Evolutionary conservation across 1,284 basidiomycete species (phyloP).

Genomic region (Apiotrichum mycotoxinovorans): DNA sequence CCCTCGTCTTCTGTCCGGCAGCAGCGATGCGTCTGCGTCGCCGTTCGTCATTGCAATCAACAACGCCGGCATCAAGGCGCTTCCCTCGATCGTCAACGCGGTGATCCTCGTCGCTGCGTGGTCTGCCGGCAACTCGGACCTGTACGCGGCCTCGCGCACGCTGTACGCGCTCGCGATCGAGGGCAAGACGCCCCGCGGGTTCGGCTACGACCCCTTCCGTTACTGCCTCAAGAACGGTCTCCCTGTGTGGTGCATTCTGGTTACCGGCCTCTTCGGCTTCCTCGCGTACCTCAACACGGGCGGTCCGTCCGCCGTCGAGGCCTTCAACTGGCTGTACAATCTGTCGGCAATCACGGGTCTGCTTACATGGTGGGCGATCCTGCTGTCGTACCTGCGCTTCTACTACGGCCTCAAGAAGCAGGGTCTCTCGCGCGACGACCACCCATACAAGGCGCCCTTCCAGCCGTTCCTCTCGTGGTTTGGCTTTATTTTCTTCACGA

Average conservation of each 20-base stretch:
- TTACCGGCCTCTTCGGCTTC: slow-evolving; percentile 55
- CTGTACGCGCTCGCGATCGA: slow-evolving; percentile 76
- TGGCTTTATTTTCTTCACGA: slow-evolving; percentile 33
- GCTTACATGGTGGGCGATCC: slow-evolving; percentile 66
- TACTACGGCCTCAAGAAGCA: slow-evolving; percentile 61
- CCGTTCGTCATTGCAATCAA: slow-evolving; percentile 77
- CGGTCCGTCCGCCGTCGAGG: slow-evolving; percentile 31
- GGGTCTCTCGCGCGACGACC: slow-evolving; percentile 57
- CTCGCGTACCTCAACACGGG: slow-evolving; percentile 56
- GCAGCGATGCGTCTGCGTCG: slow-evolving; percentile 59
- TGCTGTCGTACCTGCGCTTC: slow-evolving; percentile 70
- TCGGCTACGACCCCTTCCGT: slow-evolving; percentile 44
- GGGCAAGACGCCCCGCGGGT: slow-evolving; percentile 61
- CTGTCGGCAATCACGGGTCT: slow-evolving; percentile 66
- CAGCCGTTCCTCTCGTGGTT: slow-evolving; percentile 28
- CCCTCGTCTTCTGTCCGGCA: slow-evolving; percentile 55
- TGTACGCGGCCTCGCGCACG: slow-evolving; percentile 77
- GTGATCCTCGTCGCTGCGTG: slow-evolving; percentile 70
- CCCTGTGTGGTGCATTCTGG: slow-evolving; percentile 61
- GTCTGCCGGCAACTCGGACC: slow-evolving; percentile 74
- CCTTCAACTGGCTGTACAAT: slow-evolving; percentile 62
- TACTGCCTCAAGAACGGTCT: slow-evolving; percentile 64
- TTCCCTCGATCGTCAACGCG: slow-evolving; percentile 54
- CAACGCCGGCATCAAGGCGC: slow-evolving; percentile 67
- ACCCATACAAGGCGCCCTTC: slow-evolving; percentile 53